Conservation (phyloP, 148 eudicot species). For the Rhododendron ovatum region DNA sequence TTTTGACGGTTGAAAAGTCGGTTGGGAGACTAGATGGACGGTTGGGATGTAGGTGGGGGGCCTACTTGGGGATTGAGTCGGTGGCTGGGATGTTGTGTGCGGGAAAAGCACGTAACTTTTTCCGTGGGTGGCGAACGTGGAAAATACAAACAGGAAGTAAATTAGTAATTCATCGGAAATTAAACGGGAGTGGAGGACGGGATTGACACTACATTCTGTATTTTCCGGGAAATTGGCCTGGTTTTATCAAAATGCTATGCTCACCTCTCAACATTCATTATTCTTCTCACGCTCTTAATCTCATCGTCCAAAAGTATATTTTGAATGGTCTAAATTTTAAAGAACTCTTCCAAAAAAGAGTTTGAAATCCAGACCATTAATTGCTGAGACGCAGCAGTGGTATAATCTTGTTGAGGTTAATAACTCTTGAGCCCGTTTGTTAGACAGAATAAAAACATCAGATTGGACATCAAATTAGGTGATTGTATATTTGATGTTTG, state of each 20-base stretch:
- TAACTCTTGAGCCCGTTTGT: neutral
- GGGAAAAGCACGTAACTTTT: neutral
- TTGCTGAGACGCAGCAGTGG: too few relatives aligned
- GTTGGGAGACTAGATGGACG: slow-evolving; percentile 3
- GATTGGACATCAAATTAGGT: too few relatives aligned
- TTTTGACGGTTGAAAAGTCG: slow-evolving; percentile 34
- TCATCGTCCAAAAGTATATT: too few relatives aligned
- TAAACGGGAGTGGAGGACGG: neutral
- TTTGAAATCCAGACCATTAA: too few relatives aligned
- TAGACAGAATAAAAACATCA: too few relatives aligned
- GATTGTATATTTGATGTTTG: too few relatives aligned
- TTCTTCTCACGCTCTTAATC: too few relatives aligned
- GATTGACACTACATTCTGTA: neutral
- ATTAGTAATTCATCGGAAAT: neutral
- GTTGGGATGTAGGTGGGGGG: neutral
- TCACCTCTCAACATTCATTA: too few relatives aligned
- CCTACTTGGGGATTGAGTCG: neutral
- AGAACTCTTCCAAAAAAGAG: too few relatives aligned
- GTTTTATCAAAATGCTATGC: neutral
- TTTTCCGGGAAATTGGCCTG: neutral
- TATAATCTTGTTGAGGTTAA: too few relatives aligned
- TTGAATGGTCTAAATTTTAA: too few relatives aligned
- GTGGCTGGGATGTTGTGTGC: slow-evolving; percentile 14
- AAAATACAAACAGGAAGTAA: neutral
- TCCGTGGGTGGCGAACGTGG: neutral